Base-by-base conservation (phyloP, 495 filamentous ascomycete species). In the Penicillium macrosclerotiorum region DNA sequence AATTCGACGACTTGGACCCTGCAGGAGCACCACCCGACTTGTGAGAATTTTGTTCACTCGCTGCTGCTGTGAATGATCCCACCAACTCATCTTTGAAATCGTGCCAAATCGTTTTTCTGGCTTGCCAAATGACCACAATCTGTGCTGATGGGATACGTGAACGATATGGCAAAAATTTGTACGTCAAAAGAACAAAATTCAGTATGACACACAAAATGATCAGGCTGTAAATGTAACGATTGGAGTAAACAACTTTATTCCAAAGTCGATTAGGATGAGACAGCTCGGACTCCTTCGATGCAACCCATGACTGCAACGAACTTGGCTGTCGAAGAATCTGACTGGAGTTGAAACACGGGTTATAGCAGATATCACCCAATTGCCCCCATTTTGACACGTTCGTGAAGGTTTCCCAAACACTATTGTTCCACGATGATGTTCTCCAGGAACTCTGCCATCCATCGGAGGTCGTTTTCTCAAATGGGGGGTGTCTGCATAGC, bases 311-410 rank as follows among this genome's bases (percentile, higher is more conserved):
- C 25, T 60, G 27, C 26, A 68, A 45, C 0, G 49, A 41, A 0
- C 30, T 47, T 14, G 30, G 26, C 31, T 62, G 49, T 14, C 64
- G 57, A 7, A 68, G 43, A 7, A 57, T 50, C 30, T 68, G 63
- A 12, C 23, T 62, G 3, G 64, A 54, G 31, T 68, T 68, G 39
- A 66, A 64, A 30, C 64, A 68, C 1, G 64, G 62, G 31, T 66
- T 60, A 35, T 45, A 68, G 45, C 64, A 68, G 11, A 64, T 48
- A 17, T 59, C 54, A 11, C 49, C 51, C 0, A 68, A 26, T 4
- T 52, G 42, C 5, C 45, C 40, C 51, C 57, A 64, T 12, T n/a
- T 31, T 3, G 57, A 42, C 1, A 39, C 30, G 13, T 68, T 60
- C 0, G 49, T 50, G 37, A 68, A 68, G 13, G 49, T 61, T 1